phyloP scores from a whole-genome alignment of 2,329 filamentous ascomycete genomes.

The Colletotrichum tabaci region DNA sequence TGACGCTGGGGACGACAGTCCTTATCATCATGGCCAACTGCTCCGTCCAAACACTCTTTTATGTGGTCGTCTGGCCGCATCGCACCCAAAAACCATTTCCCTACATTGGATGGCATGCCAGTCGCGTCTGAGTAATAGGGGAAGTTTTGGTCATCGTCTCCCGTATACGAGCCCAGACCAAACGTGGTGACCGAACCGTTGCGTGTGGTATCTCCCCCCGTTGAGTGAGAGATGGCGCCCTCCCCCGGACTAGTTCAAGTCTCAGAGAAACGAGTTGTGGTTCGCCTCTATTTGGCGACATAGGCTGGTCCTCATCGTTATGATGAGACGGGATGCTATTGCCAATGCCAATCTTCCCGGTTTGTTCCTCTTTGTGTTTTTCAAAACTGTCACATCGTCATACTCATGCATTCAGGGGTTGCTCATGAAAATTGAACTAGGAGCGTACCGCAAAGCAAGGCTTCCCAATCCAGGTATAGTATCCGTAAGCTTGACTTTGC shows the following conservation, averaged over 20 bases:
- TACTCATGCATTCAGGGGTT: background rate
- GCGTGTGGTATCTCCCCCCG: too few species aligned
- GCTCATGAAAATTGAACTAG: background rate
- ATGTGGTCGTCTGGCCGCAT: too few species aligned
- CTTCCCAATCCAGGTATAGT: too few species aligned
- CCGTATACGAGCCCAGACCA: background rate
- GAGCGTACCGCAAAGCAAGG: too few species aligned
- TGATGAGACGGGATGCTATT: too few species aligned
- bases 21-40: background rate
- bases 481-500: too few species aligned
- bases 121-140: too few species aligned
- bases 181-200: background rate
- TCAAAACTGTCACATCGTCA: accelerated
- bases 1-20: background rate
- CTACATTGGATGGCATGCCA: too few species aligned
- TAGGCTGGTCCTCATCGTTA: background rate
- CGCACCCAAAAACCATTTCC: too few species aligned
- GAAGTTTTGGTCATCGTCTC: background rate
- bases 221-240: background rate
- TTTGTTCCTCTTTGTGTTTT: background rate
- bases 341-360: background rate
- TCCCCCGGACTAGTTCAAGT: background rate
- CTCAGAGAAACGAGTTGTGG: background rate
- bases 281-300: background rate
- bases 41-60: background rate